These are phyloP conservation scores for Hypomyces perniciosus DNA, from an alignment of 2,329 filamentous ascomycete genomes.

Conservation along the genomic window DNA sequence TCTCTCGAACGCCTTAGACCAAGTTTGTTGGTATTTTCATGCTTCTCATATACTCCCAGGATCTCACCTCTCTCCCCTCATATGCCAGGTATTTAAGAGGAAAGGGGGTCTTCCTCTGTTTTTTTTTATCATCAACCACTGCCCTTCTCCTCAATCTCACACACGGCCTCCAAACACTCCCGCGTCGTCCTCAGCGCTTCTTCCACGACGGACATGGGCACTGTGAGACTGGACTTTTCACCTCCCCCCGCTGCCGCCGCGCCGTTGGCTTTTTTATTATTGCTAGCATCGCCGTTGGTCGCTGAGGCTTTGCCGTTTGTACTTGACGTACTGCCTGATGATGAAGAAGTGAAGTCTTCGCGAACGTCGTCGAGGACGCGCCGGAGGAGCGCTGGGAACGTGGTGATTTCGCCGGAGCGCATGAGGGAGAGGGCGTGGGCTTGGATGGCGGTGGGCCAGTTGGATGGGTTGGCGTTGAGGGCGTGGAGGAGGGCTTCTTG, in stretches of 20 bases:
- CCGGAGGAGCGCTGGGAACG: slow-evolving; percentile 55
- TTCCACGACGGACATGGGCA: slow-evolving; percentile 55
- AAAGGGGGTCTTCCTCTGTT: not conserved
- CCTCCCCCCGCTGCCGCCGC: slow-evolving; percentile 12
- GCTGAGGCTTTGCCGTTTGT: slow-evolving; percentile 29
- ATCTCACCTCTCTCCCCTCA: not conserved
- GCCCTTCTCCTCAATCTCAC: slow-evolving; percentile 30
- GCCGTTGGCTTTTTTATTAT: slow-evolving; percentile 23
- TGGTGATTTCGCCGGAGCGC: slow-evolving; percentile 52
- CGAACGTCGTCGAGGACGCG: slow-evolving; percentile 58
- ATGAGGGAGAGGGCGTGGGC: slow-evolving; percentile 54
- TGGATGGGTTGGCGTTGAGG: slow-evolving; percentile 51
- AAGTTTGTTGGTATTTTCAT: too few species aligned
- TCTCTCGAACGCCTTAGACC: too few species aligned
- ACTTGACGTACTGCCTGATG: slow-evolving; percentile 16
- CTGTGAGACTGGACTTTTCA: slow-evolving; percentile 39
- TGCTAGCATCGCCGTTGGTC: slow-evolving; percentile 25
- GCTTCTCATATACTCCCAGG: too few species aligned
- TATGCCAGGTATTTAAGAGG: not conserved
- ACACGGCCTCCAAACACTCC: slow-evolving; percentile 50
- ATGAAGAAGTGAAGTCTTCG: slow-evolving; percentile 34
- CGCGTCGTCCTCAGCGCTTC: slow-evolving; percentile 55
- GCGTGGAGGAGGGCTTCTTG: slow-evolving; percentile 59
- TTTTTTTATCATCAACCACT: slow-evolving; percentile 8
- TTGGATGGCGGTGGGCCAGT: slow-evolving; percentile 59